A percentile compares a stretch with the other conserved stretches of the same genome.
These are phyloP conservation scores for Candida taoyuanica DNA, from an alignment of 805 yeast genomes.

Conservation along the genomic window DNA sequence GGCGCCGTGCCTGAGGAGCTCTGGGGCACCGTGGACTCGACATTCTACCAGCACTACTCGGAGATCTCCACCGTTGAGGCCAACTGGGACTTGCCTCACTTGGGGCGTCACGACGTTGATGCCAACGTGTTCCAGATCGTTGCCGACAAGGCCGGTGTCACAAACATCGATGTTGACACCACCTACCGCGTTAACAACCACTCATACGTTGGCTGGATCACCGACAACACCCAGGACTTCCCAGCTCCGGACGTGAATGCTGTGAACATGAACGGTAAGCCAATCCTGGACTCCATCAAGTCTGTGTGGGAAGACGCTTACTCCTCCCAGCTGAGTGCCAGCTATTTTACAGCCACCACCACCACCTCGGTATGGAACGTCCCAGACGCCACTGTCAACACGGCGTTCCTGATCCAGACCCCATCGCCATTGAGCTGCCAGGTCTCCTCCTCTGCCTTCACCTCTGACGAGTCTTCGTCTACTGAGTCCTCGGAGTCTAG, in stretches of 20 bases:
- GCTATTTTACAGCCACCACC: conserved; percentile 32
- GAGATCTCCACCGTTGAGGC: conserved; percentile 45
- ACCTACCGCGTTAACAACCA: conserved; percentile 31
- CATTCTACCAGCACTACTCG: conserved; percentile 50
- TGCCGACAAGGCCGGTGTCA: conserved; percentile 33
- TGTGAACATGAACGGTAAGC: conserved; percentile 31
- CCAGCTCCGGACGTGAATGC: conserved; percentile 37
- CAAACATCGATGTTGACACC: conserved; percentile 32
- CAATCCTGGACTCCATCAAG: conserved; percentile 30
- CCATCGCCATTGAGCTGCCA: conserved; percentile 8
- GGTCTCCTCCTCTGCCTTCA: conserved; percentile 7
- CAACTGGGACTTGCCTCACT: conserved; percentile 45
- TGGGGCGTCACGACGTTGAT: conserved; percentile 47
- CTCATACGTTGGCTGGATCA: conserved; percentile 31
- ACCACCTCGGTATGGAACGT: conserved; percentile 22
- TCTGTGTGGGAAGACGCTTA: conserved; percentile 31
- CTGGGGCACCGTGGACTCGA: conserved; percentile 39
- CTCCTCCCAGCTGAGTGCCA: conserved; percentile 24
- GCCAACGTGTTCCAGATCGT: conserved; percentile 44
- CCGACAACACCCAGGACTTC: conserved; percentile 25
- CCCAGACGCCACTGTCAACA: conserved; percentile 14
- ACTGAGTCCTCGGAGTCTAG: background rate
- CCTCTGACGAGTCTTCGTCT: conserved; percentile 6
- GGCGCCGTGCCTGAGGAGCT: conserved; percentile 37
- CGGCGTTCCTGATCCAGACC: conserved; percentile 12